Conservation (phyloP, 208 protist species). For the Leishmania major region DNA sequence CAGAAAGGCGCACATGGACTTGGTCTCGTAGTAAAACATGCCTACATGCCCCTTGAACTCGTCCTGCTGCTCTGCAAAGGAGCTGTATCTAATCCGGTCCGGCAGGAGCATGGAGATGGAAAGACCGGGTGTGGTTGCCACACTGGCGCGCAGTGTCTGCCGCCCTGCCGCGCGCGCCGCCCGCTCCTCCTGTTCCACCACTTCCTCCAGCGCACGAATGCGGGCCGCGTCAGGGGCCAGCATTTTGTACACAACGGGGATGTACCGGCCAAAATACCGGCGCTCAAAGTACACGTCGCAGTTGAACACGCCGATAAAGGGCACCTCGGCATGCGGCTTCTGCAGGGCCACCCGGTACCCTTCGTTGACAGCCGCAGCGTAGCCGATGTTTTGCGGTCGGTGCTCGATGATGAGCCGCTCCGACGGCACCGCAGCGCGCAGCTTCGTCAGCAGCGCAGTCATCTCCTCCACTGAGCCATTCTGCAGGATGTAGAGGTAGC, state of each 20-base stretch:
- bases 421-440: conserved; percentile 8
- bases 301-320: conserved; percentile 29
- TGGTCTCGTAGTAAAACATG: conserved; percentile 19
- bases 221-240: conserved; percentile 10
- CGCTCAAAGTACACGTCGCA: conserved; percentile 22
- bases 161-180: conserved; percentile 3
- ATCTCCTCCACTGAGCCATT: conserved; percentile 24
- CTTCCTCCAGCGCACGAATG: conserved; percentile 16
- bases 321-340: conserved; percentile 22
- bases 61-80: neutral
- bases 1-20: conserved; percentile 26
- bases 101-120: conserved; percentile 1
- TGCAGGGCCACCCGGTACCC: conserved; percentile 21
- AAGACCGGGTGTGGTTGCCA: conserved; percentile 7
- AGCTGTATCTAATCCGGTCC: conserved; percentile 15
- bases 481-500: conserved; percentile 22
- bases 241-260: conserved; percentile 14
- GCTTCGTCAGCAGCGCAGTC: neutral
- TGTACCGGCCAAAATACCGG: conserved; percentile 11
- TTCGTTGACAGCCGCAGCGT: conserved; percentile 24
- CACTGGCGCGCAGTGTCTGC: neutral
- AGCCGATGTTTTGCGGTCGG: conserved; percentile 17
- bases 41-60: conserved; percentile 15
- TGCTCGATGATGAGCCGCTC: conserved; percentile 12
- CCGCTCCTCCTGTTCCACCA: conserved; percentile 14